Base-by-base conservation (phyloP, 306 rosid species). In the Mimosa bimucronata region DNA sequence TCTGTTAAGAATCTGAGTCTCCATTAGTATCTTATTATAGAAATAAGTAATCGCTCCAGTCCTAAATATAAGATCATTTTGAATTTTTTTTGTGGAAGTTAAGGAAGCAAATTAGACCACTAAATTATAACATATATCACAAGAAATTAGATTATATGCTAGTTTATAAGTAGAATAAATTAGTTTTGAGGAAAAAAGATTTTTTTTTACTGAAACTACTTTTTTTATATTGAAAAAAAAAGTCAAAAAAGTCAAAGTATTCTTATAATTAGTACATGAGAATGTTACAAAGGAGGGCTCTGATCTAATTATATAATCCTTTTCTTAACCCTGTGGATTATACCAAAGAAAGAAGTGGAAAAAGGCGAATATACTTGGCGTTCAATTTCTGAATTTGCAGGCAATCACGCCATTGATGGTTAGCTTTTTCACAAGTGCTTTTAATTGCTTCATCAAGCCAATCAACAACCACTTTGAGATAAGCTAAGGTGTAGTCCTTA, bases 351-450 rank as follows among this genome's bases (percentile, higher is more conserved):
- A 73, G 25, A 53, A 28, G 76, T 55, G 60, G 11, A 45, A 41
- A 66, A 46, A 40, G 52, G 16, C 15, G 73, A 78, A 74, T 73
- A 75, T 67, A 40, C 80, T 77, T 75, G 52, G 64, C 37, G 65
- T 77, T 68, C 10, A 21, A 29, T 28, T 62, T 29, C 72, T 50
- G 48, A 46, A 65, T 64, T 48, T 30, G 64, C 62, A 61, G 65
- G 45, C 58, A 65, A 77, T 71, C 81, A 75, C 71, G 76, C 68
- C 68, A 78, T 65, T 76, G 46, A 76, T 61, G 73, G 21, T n/a
- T 46, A 46, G 21, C 55, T 21, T 46, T 58, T 10, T 46, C 31
- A 76, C 21, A 37, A 62, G 58, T 66, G 66, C 66, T 50, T 50
- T 50, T 77, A 12, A 50, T 77, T 66, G 57, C 55, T 37, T 77